Conservation (phyloP, 441 rosid species). For the Arabidopsis lyrata region DNA sequence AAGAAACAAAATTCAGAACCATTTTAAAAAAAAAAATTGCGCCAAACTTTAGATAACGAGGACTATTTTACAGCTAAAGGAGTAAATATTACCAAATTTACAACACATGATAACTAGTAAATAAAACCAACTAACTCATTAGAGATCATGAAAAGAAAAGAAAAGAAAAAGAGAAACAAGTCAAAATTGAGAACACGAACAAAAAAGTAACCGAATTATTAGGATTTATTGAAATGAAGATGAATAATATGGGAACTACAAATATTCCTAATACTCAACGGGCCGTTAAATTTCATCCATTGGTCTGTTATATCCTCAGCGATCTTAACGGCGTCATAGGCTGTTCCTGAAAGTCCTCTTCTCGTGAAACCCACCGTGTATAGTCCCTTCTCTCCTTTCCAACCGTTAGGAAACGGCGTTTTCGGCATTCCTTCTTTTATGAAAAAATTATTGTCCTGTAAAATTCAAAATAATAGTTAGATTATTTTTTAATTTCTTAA, state of each 20-base stretch:
- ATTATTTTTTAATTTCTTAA: background rate
- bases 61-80: background rate
- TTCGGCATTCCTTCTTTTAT: constrained; percentile 87
- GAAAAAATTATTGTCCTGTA: constrained; percentile 75
- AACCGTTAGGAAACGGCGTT: constrained; percentile 82
- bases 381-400: constrained; percentile 86
- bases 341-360: constrained; percentile 83
- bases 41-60: background rate
- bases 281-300: constrained; percentile 48
- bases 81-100: background rate
- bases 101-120: background rate
- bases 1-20: background rate
- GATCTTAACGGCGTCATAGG: constrained; percentile 76
- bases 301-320: constrained; percentile 67
- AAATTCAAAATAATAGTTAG: background rate
- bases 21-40: background rate
- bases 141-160: background rate
- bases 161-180: background rate
- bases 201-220: constrained; percentile 2
- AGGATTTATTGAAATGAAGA: constrained; percentile 31
- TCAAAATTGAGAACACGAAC: constrained; percentile 5
- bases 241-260: constrained; percentile 58
- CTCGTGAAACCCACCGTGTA: constrained; percentile 91
- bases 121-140: background rate
- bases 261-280: constrained; percentile 22